Evolutionary conservation across 192 early-diverging fungal genomes (phyloP), one percentile per base, ranked within the genome.

Genomic region (Gaertneriomyces semiglobifer): DNA sequence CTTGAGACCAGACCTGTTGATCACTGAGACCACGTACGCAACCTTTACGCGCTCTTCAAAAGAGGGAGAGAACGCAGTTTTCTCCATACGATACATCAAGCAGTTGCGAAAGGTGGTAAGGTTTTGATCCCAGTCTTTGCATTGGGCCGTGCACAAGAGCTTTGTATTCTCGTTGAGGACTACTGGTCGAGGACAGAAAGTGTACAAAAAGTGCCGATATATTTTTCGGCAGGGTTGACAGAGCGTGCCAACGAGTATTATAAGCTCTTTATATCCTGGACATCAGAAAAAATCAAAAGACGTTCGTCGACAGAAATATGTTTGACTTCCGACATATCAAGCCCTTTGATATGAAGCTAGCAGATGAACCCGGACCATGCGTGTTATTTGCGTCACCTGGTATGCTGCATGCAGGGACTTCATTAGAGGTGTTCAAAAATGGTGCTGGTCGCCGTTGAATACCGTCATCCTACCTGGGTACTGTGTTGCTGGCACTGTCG

Each of bases 401-500:
- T 8, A 99, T 99, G 96, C 80, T 99, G n/a, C 92, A 99, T 72
- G 87, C 89, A 39, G 96, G 96, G 18, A 95, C 89, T 7, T 93
- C 92, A 0, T 80, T 99, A n/a, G 88, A 91, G 47, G 87, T 96
- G 2, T 98, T 99, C 74, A 90, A 90, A 96, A 96, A 73, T 98
- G 94, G 94, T 93, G 92, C 47, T 85, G 84, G 0, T 84, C 94
- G 71, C 90, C 92, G 5, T 85, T 88, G 63, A 99, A 99, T 63
- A 97, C 95, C 92, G 83, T 96, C 40, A 96, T 99, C 63, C 87
- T 99, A 87, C 96, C 96, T 6, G 96, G 96, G 9, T 99, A 92
- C 75, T 99, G 96, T 76, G 92, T 94, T 0, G 86, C 96, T 0
- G 96, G 96, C 19, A 99, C 96, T 0, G 91, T 99, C 9, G 96